Evolutionary conservation across 805 yeast species (phyloP), one percentile per base, ranked within the genome.

Genomic region (Hanseniaspora clermontiae): DNA sequence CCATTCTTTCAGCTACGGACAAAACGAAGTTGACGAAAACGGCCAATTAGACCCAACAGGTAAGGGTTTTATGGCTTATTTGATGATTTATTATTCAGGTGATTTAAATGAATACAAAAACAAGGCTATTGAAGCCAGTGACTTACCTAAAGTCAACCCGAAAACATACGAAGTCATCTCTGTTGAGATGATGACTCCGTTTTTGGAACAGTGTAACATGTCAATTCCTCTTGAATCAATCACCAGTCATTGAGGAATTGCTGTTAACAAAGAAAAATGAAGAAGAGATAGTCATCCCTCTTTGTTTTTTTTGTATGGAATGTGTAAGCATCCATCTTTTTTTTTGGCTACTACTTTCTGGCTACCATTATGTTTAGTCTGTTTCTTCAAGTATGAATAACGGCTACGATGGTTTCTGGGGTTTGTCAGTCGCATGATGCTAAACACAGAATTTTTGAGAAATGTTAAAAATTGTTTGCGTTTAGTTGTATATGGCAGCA

Each of bases 11-110:
- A 52, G 55, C n/a, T 68, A 59, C 49, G 72, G 72, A 11, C 62
- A 56, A n/a, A 64, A 63, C 9, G 71, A 68, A 55, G 69, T 67
- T 12, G 63, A 69, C 43, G 39, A 62, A 5, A 43, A 58, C 19
- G 71, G 71, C 19, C 55, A 59, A 8, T 49, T 59, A 1, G 68
- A 68, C 31, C 59, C 66, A 1, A 61, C 62, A 14, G 71, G 71
- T 11, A 60, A 62, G 29, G 72, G 71, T 11, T 68, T 67, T 55
- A 61, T 59, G 3, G 67, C 63, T 1, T 61, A 66, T 31, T 58
- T 68, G 34, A 69, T 69, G 72, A 60, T 67, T 5, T 68, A 68
- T 56, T 65, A 66, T 54, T 64, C 66, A 51, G 61, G 60, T 8
- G 59, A 59, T 29, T 45, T 53, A 24, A 29, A 37, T 11, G 37